Base-by-base conservation (phyloP, 768 basidiomycete genomes). In the Leccinum imitatum region DNA sequence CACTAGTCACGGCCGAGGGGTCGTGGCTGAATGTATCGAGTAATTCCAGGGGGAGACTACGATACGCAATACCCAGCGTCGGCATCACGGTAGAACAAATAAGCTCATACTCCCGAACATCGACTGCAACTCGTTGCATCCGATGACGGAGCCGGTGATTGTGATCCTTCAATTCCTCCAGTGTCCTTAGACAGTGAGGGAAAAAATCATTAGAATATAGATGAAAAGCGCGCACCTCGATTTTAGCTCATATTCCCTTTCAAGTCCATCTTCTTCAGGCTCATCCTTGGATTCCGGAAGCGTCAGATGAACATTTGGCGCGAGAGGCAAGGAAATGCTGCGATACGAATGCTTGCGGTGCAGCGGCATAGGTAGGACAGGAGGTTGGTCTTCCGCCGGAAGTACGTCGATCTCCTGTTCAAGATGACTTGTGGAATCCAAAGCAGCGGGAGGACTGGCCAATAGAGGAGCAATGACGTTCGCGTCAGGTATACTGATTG, bases 21-120 rank as follows among this genome's bases (percentile, higher is more conserved):
- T 93, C 90, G 60, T 89, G 89, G 39, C 80, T 83, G 66, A 91
- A 85, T 3, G 89, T 87, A 53, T 91, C 90, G 39, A 90, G 72
- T 7, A 92, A 78, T 21, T 90, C 87, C 63, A 77, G 76, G 7
- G 90, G 86, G 44, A 92, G 76, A 41, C 76, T 74, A 15, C 68
- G 74, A 63, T 84, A 77, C 8, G 77, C 70, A 30, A 82, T 70
- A 15, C 80, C 84, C 23, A 87, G 75, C 4, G 79, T 70, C 23
- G 76, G 76, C 59, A 80, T 77, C 44, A 87, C 74, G 33, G 77
- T 76, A n/a, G 78, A 73, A 64, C 85, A 87, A 11, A 86, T 73
- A 9, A 76, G 66, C 59, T 91, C 87, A 59, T 86, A 89, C 53
- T 91, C 90, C 63, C 82, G 79, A 48, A 91, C 77, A 30, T 79